phyloP scores from a whole-genome alignment of 208 protist genomes.

The Strigomonas galati region DNA sequence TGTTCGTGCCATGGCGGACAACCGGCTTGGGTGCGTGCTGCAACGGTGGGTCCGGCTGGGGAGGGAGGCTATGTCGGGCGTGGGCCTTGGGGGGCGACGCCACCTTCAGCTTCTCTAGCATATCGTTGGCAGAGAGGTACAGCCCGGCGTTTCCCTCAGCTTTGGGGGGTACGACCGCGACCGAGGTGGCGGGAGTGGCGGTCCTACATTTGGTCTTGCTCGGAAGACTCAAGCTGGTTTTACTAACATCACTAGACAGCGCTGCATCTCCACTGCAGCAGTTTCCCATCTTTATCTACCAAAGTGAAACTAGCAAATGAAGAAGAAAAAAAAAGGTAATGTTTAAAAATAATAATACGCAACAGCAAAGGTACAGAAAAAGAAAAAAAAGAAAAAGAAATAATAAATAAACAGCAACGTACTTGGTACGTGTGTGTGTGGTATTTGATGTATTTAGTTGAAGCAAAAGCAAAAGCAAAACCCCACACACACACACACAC shows the following conservation, averaged over 20 bases:
- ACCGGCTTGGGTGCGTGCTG: neutral
- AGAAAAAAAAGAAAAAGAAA: neutral
- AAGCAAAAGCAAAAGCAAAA: neutral
- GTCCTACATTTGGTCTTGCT: neutral
- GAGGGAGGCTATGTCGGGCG: neutral
- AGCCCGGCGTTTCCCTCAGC: too few species aligned
- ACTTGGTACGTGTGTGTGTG: neutral
- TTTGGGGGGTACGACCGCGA: too few species aligned
- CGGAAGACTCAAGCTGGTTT: neutral
- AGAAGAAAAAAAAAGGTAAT: conserved; percentile 10
- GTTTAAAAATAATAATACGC: too few species aligned
- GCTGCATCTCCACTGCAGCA: neutral
- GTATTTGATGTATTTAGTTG: neutral
- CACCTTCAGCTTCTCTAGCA: neutral
- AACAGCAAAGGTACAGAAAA: neutral
- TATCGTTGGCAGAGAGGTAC: neutral
- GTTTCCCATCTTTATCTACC: neutral
- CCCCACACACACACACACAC: too few species aligned
- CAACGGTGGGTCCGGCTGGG: neutral
- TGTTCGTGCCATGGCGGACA: neutral
- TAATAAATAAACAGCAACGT: neutral
- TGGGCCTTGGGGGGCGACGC: neutral
- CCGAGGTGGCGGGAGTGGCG: neutral
- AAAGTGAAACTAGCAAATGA: neutral
- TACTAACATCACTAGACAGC: neutral